Evolutionary conservation across 1,139 yeast species (phyloP).

Genomic region (Kodamaea sp.): DNA sequence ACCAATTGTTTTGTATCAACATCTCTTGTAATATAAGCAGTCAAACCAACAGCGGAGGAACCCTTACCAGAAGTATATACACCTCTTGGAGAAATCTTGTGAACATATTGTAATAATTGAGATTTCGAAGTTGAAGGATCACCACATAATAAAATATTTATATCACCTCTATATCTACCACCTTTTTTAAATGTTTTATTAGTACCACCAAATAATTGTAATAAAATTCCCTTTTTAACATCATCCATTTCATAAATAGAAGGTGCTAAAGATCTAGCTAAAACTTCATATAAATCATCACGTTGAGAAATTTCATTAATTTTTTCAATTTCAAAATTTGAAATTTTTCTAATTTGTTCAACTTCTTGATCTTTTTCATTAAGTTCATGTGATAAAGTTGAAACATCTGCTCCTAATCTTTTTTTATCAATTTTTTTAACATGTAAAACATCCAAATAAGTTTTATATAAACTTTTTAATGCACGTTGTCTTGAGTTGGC

Average conservation of each 20-base stretch:
- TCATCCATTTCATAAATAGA: slow-evolving; percentile 94
- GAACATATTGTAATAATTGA: slow-evolving; percentile 89
- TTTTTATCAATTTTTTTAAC: slow-evolving; percentile 80
- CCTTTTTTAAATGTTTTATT: slow-evolving; percentile 86
- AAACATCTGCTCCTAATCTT: slow-evolving; percentile 74
- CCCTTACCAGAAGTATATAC: slow-evolving; percentile 98
- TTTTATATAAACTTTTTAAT: slow-evolving; percentile 79
- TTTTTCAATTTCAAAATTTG: slow-evolving; percentile 63
- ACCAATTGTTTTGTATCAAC: slow-evolving; percentile 90
- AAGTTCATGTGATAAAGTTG: slow-evolving; percentile 51
- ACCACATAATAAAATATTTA: slow-evolving; percentile 87
- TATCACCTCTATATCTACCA: slow-evolving; percentile 94
- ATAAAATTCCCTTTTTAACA: slow-evolving; percentile 87
- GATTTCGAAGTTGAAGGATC: slow-evolving; percentile 98
- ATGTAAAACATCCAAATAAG: slow-evolving; percentile 92
- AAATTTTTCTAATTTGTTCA: slow-evolving; percentile 67
- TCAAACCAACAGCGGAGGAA: slow-evolving; percentile 97
- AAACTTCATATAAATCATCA: slow-evolving; percentile 79
- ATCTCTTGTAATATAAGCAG: slow-evolving; percentile 95
- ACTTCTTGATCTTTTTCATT: slow-evolving; percentile 58
- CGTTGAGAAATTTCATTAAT: slow-evolving; percentile 63
- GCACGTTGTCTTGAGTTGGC: slow-evolving; percentile 84
- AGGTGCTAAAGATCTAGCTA: slow-evolving; percentile 92
- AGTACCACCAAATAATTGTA: slow-evolving; percentile 94
- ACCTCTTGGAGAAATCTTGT: slow-evolving; percentile 96